Percentiles rank a stretch among this genome's conserved stretches.
These are phyloP conservation scores for Malus orientalis DNA, from an alignment of 306 rosid species.

Conservation along the genomic window DNA sequence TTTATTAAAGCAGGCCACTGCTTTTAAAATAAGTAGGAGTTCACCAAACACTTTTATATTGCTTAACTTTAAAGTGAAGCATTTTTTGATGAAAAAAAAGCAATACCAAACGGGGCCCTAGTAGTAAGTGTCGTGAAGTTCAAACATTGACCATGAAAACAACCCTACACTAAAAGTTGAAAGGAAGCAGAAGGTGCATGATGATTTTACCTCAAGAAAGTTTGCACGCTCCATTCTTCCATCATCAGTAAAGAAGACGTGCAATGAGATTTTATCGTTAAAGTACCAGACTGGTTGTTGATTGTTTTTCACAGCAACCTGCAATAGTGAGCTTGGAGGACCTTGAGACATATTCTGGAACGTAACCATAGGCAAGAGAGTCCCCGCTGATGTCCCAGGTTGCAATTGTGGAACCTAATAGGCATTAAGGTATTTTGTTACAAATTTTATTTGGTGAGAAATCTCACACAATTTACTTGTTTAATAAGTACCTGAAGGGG, in stretches of 20 bases:
- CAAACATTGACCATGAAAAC: neutral
- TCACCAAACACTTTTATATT: no score
- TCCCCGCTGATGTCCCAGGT: conserved; percentile 62
- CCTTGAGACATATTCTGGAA: conserved; percentile 96
- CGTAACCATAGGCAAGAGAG: conserved; percentile 84
- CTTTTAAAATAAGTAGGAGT: no score
- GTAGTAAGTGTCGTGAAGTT: neutral
- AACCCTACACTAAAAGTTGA: neutral
- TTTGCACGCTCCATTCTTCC: conserved; percentile 90
- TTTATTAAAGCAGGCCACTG: no score
- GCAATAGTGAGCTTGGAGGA: conserved; percentile 84
- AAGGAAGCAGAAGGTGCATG: neutral
- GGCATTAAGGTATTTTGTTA: conserved; percentile 13
- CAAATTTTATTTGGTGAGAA: conserved; percentile 4
- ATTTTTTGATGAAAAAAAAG: no score
- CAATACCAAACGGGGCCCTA: no score
- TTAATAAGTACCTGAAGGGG: conserved; percentile 61
- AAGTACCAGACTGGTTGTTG: conserved; percentile 98
- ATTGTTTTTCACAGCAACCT: conserved; percentile 84
- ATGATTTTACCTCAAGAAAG: conserved; percentile 74
- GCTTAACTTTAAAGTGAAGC: no score
- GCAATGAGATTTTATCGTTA: conserved; percentile 64
- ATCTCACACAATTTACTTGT: neutral
- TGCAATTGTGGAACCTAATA: conserved; percentile 72
- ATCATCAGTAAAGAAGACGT: conserved; percentile 79